Conservation (phyloP, 2,329 filamentous ascomycete genomes). For the Plectosphaerella plurivora region DNA sequence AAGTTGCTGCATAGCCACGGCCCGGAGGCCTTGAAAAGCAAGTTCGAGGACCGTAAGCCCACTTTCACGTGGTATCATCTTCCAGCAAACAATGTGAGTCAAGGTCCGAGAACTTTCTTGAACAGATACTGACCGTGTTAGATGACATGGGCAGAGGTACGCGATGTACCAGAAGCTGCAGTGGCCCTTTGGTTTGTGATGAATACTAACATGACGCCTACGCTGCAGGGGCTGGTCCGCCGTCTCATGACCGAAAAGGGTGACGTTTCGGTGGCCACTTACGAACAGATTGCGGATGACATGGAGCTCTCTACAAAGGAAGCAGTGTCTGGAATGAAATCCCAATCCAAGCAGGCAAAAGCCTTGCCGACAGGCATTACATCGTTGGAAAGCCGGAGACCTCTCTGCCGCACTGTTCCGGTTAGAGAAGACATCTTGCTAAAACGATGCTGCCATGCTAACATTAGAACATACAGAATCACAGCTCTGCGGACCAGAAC, state of each 20-base stretch:
- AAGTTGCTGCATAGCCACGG: constrained; percentile 6
- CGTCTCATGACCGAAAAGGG: constrained; percentile 5
- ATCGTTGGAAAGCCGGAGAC: too few relatives aligned
- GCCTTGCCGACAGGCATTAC: too few relatives aligned
- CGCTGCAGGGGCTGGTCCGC: not conserved
- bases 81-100: constrained; percentile 8
- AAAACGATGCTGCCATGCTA: not conserved
- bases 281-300: constrained; percentile 2
- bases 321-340: too few relatives aligned
- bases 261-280: constrained; percentile 1
- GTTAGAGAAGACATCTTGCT: not conserved
- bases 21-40: constrained; percentile 1
- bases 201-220: not conserved
- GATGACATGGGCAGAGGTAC: constrained; percentile 7
- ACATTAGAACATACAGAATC: not conserved
- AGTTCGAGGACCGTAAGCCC: not conserved
- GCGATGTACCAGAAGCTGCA: too few relatives aligned
- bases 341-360: too few relatives aligned
- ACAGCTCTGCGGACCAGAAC: not conserved
- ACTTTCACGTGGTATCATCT: constrained; percentile 10
- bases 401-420: too few relatives aligned
- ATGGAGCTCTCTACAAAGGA: not conserved
- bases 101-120: not conserved
- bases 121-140: not conserved
- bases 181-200: not conserved